Base-by-base conservation (phyloP, 352 stramenopile species). In the Pythium phragmiticola region DNA sequence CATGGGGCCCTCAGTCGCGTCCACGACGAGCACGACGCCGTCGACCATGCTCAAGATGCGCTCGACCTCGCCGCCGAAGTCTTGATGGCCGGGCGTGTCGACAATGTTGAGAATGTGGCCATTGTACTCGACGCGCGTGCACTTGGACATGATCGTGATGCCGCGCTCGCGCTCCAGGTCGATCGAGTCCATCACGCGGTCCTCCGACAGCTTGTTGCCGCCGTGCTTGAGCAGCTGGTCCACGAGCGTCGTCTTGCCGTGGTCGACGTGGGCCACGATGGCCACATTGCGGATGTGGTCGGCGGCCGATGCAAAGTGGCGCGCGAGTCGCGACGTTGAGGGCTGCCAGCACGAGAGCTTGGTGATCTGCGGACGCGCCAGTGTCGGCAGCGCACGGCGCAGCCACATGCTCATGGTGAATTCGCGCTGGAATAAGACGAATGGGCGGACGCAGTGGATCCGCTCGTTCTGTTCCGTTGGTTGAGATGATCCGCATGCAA, bases 121-220 rank as follows among this genome's bases (percentile, higher is more conserved):
- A 50, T 87, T 81, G 77, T 98, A 99, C 65, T 98, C 79, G 55
- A 99, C 84, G 33, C 96, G 87, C 48, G 97, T 99, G 63, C 96
- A 97, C 80, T 99, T 99, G 68, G 89, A 98, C 74, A 98, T 98
- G 76, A 99, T 99, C 17, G 97, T 99, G 70, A 99, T 99, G 17
- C 97, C 97, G 17, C 97, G 94, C 79, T 99, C 97, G 54, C 95
- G 91, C 84, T 99, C 97, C 26, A 99, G 71, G 60, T 98, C 96
- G 61, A 98, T 98, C 56, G 87, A 98, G 78, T 99, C 98, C 97
- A 99, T 99, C 4, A 99, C 92, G 57, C 96, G 86, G 60, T 98
- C 93, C 69, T 84, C 78, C 1, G 72, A 79, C 13, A 92, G 71
- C 58, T 58, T 76, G 80, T 96, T 97, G 71, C 97, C 93, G 58